These are phyloP conservation scores for Nicotiana noctiflora DNA, from an alignment of 257 asterid genomes.

Conservation along the genomic window DNA sequence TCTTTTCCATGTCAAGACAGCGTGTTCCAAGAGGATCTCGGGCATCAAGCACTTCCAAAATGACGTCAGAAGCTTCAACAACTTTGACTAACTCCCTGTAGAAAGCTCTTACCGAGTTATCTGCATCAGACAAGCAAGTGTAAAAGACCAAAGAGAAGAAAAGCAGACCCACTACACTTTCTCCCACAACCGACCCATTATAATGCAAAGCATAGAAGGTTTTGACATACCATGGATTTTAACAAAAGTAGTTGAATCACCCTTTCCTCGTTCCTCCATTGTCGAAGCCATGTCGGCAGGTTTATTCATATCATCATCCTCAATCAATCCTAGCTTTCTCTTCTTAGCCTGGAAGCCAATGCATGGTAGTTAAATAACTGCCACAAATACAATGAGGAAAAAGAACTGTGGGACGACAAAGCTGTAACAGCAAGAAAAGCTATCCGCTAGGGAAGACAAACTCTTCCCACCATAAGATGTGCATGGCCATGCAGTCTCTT, in stretches of 20 bases:
- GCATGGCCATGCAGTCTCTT: neutral
- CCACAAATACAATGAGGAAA: neutral
- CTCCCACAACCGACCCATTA: neutral
- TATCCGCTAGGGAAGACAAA: neutral
- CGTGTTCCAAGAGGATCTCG: slow-evolving; percentile 97
- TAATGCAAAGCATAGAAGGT: neutral
- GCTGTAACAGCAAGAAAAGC: neutral
- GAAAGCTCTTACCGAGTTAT: slow-evolving; percentile 69
- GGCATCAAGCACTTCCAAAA: slow-evolving; percentile 96
- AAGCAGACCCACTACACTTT: neutral
- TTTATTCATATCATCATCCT: slow-evolving; percentile 39
- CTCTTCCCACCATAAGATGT: neutral
- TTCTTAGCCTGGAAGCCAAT: slow-evolving; percentile 43
- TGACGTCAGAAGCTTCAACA: slow-evolving; percentile 88
- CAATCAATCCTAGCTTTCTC: slow-evolving; percentile 75
- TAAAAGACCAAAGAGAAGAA: neutral
- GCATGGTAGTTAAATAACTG: neutral
- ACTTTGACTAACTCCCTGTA: slow-evolving; percentile 93
- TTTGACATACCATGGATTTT: slow-evolving; percentile 47
- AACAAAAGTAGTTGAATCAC: slow-evolving; percentile 19
- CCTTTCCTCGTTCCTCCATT: slow-evolving; percentile 29
- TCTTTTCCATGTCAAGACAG: slow-evolving; percentile 82
- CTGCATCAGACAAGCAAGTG: slow-evolving; percentile 23
- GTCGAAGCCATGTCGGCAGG: slow-evolving; percentile 16
- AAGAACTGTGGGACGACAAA: neutral